phyloP scores from a whole-genome alignment of 768 basidiomycete species.

The Erythrobasidium yunnanense region DNA sequence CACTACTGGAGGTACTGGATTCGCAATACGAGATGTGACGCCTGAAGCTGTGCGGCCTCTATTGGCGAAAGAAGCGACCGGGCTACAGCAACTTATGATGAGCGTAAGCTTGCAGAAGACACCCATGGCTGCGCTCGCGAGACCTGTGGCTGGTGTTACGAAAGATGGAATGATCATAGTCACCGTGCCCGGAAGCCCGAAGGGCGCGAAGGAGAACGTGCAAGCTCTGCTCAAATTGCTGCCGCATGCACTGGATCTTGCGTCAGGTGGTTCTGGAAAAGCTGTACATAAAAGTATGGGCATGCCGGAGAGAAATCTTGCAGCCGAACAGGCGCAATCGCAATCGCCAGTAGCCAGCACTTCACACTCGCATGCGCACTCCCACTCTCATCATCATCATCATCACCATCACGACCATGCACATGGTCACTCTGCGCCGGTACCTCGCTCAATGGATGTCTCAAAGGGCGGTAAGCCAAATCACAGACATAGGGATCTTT shows the following conservation, averaged over 20 bases:
- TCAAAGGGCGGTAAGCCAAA: slow-evolving; percentile 49
- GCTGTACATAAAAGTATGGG: slow-evolving; percentile 50
- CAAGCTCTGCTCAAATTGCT: slow-evolving; percentile 55
- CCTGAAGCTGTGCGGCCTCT: slow-evolving; percentile 51
- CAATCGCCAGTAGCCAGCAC: slow-evolving; percentile 15
- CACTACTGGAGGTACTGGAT: slow-evolving; percentile 79
- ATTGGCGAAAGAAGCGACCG: slow-evolving; percentile 46
- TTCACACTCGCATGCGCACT: slow-evolving; percentile 32
- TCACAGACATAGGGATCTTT: neutral
- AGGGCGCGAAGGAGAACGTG: slow-evolving; percentile 70
- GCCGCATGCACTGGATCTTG: slow-evolving; percentile 47
- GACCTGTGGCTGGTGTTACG: slow-evolving; percentile 65
- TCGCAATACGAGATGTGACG: slow-evolving; percentile 66
- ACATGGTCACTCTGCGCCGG: slow-evolving; percentile 46
- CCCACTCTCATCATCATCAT: slow-evolving; percentile 43
- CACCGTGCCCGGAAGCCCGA: slow-evolving; percentile 73
- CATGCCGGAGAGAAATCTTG: slow-evolving; percentile 36
- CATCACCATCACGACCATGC: slow-evolving; percentile 44
- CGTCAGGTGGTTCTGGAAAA: slow-evolving; percentile 53
- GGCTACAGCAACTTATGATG: slow-evolving; percentile 64
- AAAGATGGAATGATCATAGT: slow-evolving; percentile 57
- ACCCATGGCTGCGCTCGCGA: slow-evolving; percentile 66
- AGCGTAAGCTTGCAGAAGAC: slow-evolving; percentile 61
- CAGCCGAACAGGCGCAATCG: slow-evolving; percentile 28
- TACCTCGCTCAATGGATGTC: slow-evolving; percentile 61